These are phyloP conservation scores for Ustilago tritici DNA, from an alignment of 1,284 basidiomycete genomes.

Conservation along the genomic window DNA sequence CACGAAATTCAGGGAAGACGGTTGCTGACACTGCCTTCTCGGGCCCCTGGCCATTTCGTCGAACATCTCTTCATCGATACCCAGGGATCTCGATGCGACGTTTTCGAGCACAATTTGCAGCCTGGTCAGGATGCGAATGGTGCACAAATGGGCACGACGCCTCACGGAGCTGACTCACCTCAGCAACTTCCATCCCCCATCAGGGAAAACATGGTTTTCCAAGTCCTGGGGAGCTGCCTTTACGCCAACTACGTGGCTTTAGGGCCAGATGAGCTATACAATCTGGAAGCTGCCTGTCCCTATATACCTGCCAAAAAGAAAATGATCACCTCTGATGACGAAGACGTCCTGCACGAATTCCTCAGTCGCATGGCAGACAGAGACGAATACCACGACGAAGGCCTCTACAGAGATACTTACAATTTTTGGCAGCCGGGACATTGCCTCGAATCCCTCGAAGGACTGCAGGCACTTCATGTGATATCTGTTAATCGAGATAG, in stretches of 20 bases:
- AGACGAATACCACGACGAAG: no score
- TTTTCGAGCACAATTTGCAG: no score
- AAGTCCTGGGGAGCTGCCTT: conserved; percentile 8
- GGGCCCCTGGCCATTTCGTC: conserved; percentile 21
- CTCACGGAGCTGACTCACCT: no score
- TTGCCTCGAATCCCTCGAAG: no score
- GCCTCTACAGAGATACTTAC: no score
- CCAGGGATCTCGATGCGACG: background rate
- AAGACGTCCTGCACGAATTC: background rate
- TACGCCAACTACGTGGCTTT: conserved; percentile 35
- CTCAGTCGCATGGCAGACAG: background rate
- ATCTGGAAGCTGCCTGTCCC: background rate
- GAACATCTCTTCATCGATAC: conserved; percentile 51
- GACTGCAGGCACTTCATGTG: conserved; percentile 12
- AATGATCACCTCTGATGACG: conserved; percentile 18
- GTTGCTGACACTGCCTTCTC: conserved; percentile 7
- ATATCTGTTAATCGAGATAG: conserved; percentile 26
- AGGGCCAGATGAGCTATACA: conserved; percentile 2
- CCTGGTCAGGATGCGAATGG: no score
- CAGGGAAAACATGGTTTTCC: no score
- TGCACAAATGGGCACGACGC: background rate
- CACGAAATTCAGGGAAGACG: background rate
- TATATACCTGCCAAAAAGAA: conserved; percentile 6
- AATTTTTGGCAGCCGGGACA: no score
- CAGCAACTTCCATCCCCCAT: background rate